Conservation (phyloP, 108 stramenopile species). For the Conticribra weissflogii region DNA sequence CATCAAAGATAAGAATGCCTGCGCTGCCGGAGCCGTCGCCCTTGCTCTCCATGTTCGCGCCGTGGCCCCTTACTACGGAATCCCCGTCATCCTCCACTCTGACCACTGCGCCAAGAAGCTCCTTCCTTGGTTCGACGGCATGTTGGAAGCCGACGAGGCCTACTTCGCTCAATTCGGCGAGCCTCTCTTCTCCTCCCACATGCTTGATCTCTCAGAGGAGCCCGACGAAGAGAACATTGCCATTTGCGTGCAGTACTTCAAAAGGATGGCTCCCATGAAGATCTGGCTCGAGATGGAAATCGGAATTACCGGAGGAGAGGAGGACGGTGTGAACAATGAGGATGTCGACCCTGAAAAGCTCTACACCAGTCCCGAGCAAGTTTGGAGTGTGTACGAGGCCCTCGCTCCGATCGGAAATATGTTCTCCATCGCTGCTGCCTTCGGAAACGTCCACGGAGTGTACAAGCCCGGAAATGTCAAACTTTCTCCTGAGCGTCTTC, state of each 20-base stretch:
- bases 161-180: constrained; percentile 90
- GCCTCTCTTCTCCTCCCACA: constrained; percentile 96
- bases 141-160: constrained; percentile 94
- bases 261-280: constrained; percentile 89
- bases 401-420: constrained; percentile 85
- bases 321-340: constrained; percentile 98
- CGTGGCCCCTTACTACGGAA: constrained; percentile 95
- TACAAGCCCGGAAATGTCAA: constrained; percentile 98
- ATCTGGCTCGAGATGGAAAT: constrained; percentile 99
- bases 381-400: constrained; percentile 87
- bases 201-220: constrained; percentile 97
- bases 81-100: constrained; percentile 96
- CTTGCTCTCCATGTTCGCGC: constrained; percentile 94
- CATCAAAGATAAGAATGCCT: constrained; percentile 82
- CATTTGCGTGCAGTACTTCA: constrained; percentile 96
- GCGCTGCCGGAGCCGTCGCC: constrained; percentile 91
- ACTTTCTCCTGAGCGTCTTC: constrained; percentile 86
- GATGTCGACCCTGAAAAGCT: constrained; percentile 95
- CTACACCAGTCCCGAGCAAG: constrained; percentile 97
- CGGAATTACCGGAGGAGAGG: constrained; percentile 98
- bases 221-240: constrained; percentile 96
- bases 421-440: constrained; percentile 97
- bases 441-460: constrained; percentile 97
- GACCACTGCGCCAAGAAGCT: constrained; percentile 98
- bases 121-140: constrained; percentile 95